Evolutionary conservation across 306 rosid species (phyloP), one percentile per base, ranked within the genome.

Genomic region (Quercus rubra): DNA sequence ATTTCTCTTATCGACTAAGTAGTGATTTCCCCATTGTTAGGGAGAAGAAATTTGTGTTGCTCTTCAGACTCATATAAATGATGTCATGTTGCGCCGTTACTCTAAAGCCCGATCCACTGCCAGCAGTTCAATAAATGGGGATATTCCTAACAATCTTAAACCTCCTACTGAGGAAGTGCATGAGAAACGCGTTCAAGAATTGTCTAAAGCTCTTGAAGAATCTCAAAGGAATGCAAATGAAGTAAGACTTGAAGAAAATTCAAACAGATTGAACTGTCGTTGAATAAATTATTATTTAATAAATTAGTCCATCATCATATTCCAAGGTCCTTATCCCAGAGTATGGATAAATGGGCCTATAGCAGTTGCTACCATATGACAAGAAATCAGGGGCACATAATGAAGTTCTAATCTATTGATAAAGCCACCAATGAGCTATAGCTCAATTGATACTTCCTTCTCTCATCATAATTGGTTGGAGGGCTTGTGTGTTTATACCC

Each of bases 11-110:
- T 41, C 0, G 46, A 8, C 46, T 41, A 41, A 20, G 71, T 72
- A 55, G 66, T 15, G 59, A 78, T 63, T 67, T 85, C 49, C 73
- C 59, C n/a, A 59, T 83, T 63, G 58, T 55, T 83, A 94, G 98
- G 98, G 98, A 77, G 98, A 94, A 87, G 98, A 92, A 91, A 92
- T 94, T 77, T 94, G 98, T 84, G 97, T 91, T 68, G 97, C 97
- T 82, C 97, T 94, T 71, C 98, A 94, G 74, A 94, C 97, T 13
- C 98, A 94, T 78, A 94, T 94, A 87, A 94, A 94, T 74, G 97
- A 94, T 57, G 97, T 94, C 76, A 92, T 94, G 97, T 79, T 94
- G 81, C 91, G 97, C 33, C 91, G 98, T 20, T 92, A 92, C 85
- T 92, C 98, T 55, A 94, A 91, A 86, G 89, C 93, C 57, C 83